A percentile compares a stretch with the other conserved stretches of the same genome.
phyloP scores from a whole-genome alignment of 306 rosid species.

The Prunus campanulata region DNA sequence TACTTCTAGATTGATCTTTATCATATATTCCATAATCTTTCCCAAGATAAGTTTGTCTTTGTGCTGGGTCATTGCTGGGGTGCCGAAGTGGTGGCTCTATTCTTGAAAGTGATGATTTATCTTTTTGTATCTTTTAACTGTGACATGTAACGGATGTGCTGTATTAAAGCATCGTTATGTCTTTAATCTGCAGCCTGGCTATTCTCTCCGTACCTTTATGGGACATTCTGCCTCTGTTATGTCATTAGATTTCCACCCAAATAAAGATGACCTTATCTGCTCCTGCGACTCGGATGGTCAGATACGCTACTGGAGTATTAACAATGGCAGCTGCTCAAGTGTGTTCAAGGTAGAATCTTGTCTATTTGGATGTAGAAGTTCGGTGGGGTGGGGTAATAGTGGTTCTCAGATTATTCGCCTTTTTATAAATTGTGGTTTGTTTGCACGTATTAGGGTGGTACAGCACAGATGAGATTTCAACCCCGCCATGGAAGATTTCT shows the following conservation, averaged over 20 bases:
- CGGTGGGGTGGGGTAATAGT: not conserved
- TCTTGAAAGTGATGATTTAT: not conserved
- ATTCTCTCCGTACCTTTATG: slow-evolving; percentile 79
- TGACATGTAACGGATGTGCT: not conserved
- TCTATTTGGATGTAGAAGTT: not conserved
- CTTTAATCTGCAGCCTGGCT: slow-evolving; percentile 65
- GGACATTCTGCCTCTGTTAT: slow-evolving; percentile 78
- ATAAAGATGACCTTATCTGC: slow-evolving; percentile 82
- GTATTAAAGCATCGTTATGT: not conserved
- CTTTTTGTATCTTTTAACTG: not conserved
- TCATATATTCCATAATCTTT: not conserved
- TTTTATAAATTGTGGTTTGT: slow-evolving; percentile 15
- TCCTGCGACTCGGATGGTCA: slow-evolving; percentile 95
- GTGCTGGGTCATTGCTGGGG: not conserved
- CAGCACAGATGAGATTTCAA: slow-evolving; percentile 85
- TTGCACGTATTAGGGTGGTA: slow-evolving; percentile 67
- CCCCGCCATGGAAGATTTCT: slow-evolving; percentile 83
- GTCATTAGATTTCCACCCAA: slow-evolving; percentile 97
- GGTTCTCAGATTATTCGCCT: slow-evolving; percentile 4
- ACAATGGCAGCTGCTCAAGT: slow-evolving; percentile 68
- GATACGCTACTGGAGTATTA: slow-evolving; percentile 94
- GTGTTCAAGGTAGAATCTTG: slow-evolving; percentile 65
- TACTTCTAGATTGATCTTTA: not conserved
- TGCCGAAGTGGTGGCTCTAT: not conserved
- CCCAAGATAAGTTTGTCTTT: not conserved